Evolutionary conservation across 352 stramenopile genomes (phyloP), one percentile per base, ranked within the genome.

Genomic region (Thalassiosira mediterranea): DNA sequence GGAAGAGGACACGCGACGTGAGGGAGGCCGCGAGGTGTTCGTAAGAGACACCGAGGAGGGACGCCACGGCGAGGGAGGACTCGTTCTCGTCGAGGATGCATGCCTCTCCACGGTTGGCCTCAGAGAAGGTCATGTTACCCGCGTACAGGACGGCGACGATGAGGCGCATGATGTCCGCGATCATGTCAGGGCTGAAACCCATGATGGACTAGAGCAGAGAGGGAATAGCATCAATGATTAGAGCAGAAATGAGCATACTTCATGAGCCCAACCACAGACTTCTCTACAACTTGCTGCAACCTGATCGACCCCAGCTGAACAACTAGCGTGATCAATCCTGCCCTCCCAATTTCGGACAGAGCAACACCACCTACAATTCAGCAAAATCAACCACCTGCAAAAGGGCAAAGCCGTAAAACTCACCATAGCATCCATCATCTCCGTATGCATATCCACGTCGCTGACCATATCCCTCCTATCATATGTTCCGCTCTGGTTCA

Each of bases 151-250:
- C 76, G 21, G 92, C 93, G 23, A 92, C 91, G 5, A 97, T 86
- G 13, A 97, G 94, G n/a, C 89, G 72, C 38, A 99, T 97, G 52
- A 99, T 94, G 51, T 86, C 91, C 48, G 94, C 87, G 70, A 97
- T 93, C 65, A 98, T 94, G 4, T 95, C 44, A 38, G 26, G 8
- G 0, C 68, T 64, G 67, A 93, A 91, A 17, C 83, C 85, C 3
- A 94, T 63, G 11, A 76, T 89, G 44, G 34, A 56, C n/a, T n/a
- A n/a, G n/a, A n/a, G n/a, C n/a, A n/a, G n/a, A n/a, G n/a, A n/a
- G n/a, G n/a, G n/a, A n/a, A n/a, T n/a, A n/a, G n/a, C n/a, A n/a
- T n/a, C n/a, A n/a, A n/a, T n/a, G n/a, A n/a, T n/a, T n/a, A n/a
- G n/a, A n/a, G n/a, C n/a, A n/a, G n/a, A n/a, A n/a, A n/a, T n/a